phyloP scores from a whole-genome alignment of 2,329 filamentous ascomycete species.

The Ascochyta fabae region DNA sequence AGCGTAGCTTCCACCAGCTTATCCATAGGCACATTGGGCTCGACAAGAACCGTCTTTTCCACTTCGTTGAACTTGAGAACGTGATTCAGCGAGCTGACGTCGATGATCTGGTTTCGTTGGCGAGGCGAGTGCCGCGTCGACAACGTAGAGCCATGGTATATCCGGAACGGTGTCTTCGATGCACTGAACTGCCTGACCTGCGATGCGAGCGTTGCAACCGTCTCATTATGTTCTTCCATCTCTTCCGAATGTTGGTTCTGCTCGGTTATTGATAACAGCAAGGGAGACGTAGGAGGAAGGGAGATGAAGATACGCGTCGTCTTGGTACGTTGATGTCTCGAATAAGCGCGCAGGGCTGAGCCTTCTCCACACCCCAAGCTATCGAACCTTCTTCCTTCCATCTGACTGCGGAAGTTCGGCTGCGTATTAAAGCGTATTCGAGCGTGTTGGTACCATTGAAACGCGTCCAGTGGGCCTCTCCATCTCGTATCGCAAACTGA shows the following conservation, averaged over 20 bases:
- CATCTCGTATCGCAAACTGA: not conserved
- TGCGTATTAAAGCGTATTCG: not conserved
- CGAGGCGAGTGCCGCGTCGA: slow-evolving; percentile 56
- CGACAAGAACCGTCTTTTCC: slow-evolving; percentile 60
- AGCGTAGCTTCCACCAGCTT: slow-evolving; percentile 65
- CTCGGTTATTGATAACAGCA: not conserved
- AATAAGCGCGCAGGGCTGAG: slow-evolving; percentile 33
- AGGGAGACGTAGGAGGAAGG: not conserved
- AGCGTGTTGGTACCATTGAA: not conserved
- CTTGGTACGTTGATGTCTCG: slow-evolving; percentile 14
- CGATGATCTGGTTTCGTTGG: slow-evolving; percentile 52
- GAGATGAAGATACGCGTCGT: slow-evolving; percentile 12
- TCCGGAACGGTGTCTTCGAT: slow-evolving; percentile 59
- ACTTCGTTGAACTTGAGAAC: slow-evolving; percentile 54
- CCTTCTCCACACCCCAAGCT: slow-evolving; percentile 28
- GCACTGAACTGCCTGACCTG: slow-evolving; percentile 53
- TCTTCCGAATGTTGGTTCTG: not conserved
- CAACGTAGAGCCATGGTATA: slow-evolving; percentile 65
- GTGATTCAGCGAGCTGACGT: slow-evolving; percentile 57
- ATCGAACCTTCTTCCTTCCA: slow-evolving; percentile 20
- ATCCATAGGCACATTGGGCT: slow-evolving; percentile 75
- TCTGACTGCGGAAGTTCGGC: slow-evolving; percentile 2
- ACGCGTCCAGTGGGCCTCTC: not conserved
- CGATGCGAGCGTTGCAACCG: slow-evolving; percentile 34
- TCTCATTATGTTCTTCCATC: slow-evolving; percentile 40